Evolutionary conservation across 2,329 filamentous ascomycete genomes (phyloP).

Genomic region (Talaromyces sp.): DNA sequence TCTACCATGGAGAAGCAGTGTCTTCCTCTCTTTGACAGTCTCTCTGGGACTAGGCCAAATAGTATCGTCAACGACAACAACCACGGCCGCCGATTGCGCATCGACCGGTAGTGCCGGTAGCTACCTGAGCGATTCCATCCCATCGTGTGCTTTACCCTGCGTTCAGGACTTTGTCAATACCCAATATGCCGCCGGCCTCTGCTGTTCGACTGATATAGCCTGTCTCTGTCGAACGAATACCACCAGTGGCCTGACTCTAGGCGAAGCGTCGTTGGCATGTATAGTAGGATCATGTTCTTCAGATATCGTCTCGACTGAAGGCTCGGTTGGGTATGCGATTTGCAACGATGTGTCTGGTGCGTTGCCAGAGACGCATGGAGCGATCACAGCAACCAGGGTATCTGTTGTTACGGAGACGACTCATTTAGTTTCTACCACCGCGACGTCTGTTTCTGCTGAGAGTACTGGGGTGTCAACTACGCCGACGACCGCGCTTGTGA

Average conservation of each 20-base stretch:
- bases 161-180: slow-evolving; percentile 61
- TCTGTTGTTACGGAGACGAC: slow-evolving; percentile 18
- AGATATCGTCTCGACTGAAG: slow-evolving; percentile 39
- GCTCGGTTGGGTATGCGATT: slow-evolving; percentile 53
- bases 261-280: slow-evolving; percentile 70
- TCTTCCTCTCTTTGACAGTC: slow-evolving; percentile 26
- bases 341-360: slow-evolving; percentile 50
- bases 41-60: slow-evolving; percentile 27
- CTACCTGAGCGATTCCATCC: slow-evolving; percentile 38
- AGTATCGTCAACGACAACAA: slow-evolving; percentile 10
- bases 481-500: neutral
- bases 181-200: slow-evolving; percentile 56
- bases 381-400: slow-evolving; percentile 37
- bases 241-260: slow-evolving; percentile 63
- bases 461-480: neutral
- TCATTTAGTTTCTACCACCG: slow-evolving; percentile 21
- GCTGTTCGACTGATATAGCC: slow-evolving; percentile 55
- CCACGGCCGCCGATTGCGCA: slow-evolving; percentile 23
- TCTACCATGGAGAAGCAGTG: slow-evolving; percentile 29
- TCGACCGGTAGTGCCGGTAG: neutral
- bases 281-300: slow-evolving; percentile 59
- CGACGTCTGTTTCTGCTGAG: neutral
- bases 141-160: slow-evolving; percentile 61
- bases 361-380: slow-evolving; percentile 35
- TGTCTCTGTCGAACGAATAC: slow-evolving; percentile 65